phyloP scores from a whole-genome alignment of 1,284 basidiomycete genomes.

The Trametes pubescens region DNA sequence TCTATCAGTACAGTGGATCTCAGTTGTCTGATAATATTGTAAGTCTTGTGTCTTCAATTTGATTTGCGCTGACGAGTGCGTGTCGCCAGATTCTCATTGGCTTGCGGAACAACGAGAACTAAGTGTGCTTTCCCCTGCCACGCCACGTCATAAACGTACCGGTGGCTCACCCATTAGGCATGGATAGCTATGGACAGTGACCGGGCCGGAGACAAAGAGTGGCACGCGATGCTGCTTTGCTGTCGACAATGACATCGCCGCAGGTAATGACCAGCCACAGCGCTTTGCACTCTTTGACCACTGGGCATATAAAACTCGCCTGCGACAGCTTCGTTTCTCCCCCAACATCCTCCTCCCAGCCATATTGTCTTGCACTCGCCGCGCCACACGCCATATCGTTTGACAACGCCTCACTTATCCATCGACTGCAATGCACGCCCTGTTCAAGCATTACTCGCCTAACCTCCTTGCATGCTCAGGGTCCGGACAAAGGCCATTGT shows the following conservation, averaged over 20 bases:
- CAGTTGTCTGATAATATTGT: background rate
- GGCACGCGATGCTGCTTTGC: background rate
- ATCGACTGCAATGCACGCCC: constrained; percentile 2
- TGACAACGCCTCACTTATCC: background rate
- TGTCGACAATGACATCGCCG: constrained; percentile 3
- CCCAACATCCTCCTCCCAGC: background rate
- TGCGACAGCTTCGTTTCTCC: background rate
- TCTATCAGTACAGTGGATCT: background rate
- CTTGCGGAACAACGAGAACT: background rate
- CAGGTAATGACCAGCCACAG: background rate
- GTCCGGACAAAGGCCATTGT: background rate
- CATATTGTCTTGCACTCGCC: background rate
- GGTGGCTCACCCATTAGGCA: background rate
- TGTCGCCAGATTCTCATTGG: background rate
- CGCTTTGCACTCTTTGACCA: background rate
- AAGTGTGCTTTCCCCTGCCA: background rate
- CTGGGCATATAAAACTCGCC: background rate
- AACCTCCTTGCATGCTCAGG: background rate
- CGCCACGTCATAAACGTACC: background rate
- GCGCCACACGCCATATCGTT: no score
- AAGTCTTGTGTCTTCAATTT: background rate
- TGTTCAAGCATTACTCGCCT: background rate
- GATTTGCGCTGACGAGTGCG: background rate
- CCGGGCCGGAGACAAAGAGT: constrained; percentile 1
- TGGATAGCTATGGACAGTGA: background rate